Percentiles rank a stretch among this genome's conserved stretches.
Evolutionary conservation across 805 yeast genomes (phyloP).

Genomic region (Candida tammaniensis): DNA sequence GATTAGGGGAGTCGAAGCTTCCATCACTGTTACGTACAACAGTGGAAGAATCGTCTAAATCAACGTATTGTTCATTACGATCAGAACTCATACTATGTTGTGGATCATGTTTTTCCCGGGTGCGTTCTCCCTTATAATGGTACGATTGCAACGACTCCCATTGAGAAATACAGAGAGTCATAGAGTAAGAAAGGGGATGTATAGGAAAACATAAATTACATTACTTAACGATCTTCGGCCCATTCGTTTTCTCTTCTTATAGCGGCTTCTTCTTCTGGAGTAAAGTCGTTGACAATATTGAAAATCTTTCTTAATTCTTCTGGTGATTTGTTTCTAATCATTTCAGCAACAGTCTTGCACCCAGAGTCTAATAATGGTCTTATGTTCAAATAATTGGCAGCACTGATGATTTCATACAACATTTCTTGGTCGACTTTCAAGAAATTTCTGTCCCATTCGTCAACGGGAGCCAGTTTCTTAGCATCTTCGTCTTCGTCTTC

Average conservation of each 20-base stretch:
- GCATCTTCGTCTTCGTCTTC: constrained; percentile 80
- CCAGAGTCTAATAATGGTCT: constrained; percentile 74
- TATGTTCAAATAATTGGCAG: constrained; percentile 74
- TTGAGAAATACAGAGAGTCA: background rate
- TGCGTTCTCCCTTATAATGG: background rate
- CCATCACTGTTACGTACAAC: constrained; percentile 12
- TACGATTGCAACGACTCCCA: background rate
- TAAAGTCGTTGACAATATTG: constrained; percentile 77
- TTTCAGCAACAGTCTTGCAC: constrained; percentile 76
- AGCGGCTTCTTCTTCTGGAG: constrained; percentile 86
- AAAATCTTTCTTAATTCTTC: constrained; percentile 77
- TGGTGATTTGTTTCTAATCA: constrained; percentile 76
- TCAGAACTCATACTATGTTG: too few species aligned
- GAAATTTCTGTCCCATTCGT: constrained; percentile 92
- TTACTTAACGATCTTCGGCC: constrained; percentile 45
- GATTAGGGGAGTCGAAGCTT: constrained; percentile 2
- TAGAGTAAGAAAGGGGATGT: too few species aligned
- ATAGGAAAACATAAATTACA: too few species aligned
- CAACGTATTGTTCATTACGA: background rate
- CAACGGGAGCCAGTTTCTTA: constrained; percentile 82
- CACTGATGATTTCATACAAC: constrained; percentile 74
- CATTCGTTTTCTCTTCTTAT: constrained; percentile 85
- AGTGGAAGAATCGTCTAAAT: constrained; percentile 11
- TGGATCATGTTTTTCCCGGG: too few species aligned
- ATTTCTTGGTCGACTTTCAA: constrained; percentile 89